Evolutionary conservation across 179 eudicot species (phyloP), one percentile per base, ranked within the genome.

Genomic region (Corrigiola litoralis): DNA sequence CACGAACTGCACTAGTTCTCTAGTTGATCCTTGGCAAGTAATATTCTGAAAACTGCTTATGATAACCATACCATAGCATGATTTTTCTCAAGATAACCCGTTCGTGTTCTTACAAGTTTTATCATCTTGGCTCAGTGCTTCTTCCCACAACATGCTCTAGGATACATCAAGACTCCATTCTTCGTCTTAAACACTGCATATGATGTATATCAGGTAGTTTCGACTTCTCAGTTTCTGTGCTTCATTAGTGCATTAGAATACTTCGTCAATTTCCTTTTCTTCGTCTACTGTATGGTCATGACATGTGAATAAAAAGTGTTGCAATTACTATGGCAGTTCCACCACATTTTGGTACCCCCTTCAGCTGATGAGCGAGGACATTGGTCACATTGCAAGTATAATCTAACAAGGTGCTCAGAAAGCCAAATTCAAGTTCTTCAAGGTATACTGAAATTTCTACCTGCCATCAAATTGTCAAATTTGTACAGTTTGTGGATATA

Each of bases 181-280:
- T 94, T 91, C 72, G 48, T 94, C 76, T 75, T 94, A 54, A 94
- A 94, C 82, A 45, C 97, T 2, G 99, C 99, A 38, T 94, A 94
- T 60, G 99, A 94, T 58, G 89, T 86, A 44, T 94, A 67, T 77
- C 99, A 94, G 82, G 99, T 90, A 87, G 55, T 69, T 14, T 27
- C 17, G 51, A 13, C 1, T 40, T 53, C 24, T 17, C 2, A 33
- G 1, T 24, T 21, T 34, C 17, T 16, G 1, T 9, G 6, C 17
- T 31, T 23, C 17, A 23, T 17, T 2, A 17, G 18, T 28, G 24
- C 31, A 46, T 12, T 28, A 44, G 12, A 24, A 10, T 13, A 11
- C 9, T 42, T 40, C 2, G 29, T 24, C 18, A 0, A 23, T 4
- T 14, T 42, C 14, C 14, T 33, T 16, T 55, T 16, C 27, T 25